A percentile compares a stretch with the other conserved stretches of the same genome.
Evolutionary conservation across 805 yeast genomes (phyloP).

Genomic region (Candida oleophila): DNA sequence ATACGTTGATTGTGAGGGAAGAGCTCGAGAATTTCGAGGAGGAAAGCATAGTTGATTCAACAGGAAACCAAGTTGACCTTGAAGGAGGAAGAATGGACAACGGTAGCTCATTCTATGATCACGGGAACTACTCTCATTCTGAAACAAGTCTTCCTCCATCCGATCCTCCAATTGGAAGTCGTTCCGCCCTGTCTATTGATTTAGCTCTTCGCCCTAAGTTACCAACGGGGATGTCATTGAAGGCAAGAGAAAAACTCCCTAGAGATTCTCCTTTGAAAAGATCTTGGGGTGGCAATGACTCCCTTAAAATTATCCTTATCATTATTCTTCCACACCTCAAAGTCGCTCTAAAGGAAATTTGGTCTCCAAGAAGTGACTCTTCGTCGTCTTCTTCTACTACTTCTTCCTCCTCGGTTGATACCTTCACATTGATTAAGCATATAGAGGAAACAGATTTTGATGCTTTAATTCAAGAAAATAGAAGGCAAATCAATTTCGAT

Average conservation of each 20-base stretch:
- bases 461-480: constrained; percentile 16
- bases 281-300: constrained; percentile 59
- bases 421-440: constrained; percentile 33
- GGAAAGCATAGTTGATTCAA: background rate
- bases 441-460: constrained; percentile 40
- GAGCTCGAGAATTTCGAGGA: background rate
- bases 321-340: constrained; percentile 40
- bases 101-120: background rate
- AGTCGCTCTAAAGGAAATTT: constrained; percentile 22
- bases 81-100: background rate
- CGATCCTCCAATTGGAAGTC: background rate
- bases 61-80: background rate
- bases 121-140: constrained; percentile 4
- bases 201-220: constrained; percentile 46
- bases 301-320: constrained; percentile 41
- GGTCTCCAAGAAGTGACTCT: constrained; percentile 14
- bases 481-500: constrained; percentile 37
- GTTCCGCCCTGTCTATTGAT: constrained; percentile 27
- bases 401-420: constrained; percentile 13
- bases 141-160: constrained; percentile 1
- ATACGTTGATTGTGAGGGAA: constrained; percentile 6
- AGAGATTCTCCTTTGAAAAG: constrained; percentile 46
- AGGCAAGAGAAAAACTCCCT: constrained; percentile 54
- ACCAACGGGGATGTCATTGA: constrained; percentile 61
- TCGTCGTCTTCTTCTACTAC: background rate